Evolutionary conservation across 2,329 filamentous ascomycete genomes (phyloP).

Genomic region (Aspergillus melleus): DNA sequence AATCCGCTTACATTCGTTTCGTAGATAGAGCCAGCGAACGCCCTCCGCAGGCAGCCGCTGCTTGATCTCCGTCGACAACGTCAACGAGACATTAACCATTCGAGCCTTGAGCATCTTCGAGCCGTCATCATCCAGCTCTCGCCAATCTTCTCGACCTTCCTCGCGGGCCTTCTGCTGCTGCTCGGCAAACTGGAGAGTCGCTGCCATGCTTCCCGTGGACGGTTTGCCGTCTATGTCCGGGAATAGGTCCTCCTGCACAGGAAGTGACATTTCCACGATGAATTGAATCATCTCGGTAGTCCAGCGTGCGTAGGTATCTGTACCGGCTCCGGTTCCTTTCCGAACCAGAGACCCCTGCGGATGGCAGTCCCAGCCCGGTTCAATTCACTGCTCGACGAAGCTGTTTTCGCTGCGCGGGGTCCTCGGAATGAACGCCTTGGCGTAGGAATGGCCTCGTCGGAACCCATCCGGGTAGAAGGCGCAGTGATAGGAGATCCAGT

Average conservation of each 20-base stretch:
- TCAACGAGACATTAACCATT: neutral
- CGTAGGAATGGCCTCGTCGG: neutral
- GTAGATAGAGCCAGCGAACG: constrained; percentile 2
- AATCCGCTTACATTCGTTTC: neutral
- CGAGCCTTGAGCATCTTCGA: neutral
- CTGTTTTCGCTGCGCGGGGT: too few relatives aligned
- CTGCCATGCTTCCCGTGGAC: neutral
- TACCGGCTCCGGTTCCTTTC: neutral
- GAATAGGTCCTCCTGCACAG: neutral
- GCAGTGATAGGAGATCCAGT: constrained; percentile 1
- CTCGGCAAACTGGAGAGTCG: neutral
- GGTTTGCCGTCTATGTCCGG: neutral
- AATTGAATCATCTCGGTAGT: constrained; percentile 4
- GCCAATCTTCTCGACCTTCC: neutral
- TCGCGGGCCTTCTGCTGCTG: neutral
- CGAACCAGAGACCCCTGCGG: neutral
- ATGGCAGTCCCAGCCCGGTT: constrained; percentile 2
- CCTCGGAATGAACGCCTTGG: neutral
- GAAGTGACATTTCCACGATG: neutral
- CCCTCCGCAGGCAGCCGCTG: neutral
- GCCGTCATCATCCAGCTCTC: neutral
- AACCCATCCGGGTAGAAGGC: constrained; percentile 1
- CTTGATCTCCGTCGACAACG: constrained; percentile 2
- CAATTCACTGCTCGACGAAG: constrained; percentile 1
- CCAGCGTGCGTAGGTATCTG: neutral